These are phyloP conservation scores for Murraya paniculata DNA, from an alignment of 345 rosid species.

Conservation along the genomic window DNA sequence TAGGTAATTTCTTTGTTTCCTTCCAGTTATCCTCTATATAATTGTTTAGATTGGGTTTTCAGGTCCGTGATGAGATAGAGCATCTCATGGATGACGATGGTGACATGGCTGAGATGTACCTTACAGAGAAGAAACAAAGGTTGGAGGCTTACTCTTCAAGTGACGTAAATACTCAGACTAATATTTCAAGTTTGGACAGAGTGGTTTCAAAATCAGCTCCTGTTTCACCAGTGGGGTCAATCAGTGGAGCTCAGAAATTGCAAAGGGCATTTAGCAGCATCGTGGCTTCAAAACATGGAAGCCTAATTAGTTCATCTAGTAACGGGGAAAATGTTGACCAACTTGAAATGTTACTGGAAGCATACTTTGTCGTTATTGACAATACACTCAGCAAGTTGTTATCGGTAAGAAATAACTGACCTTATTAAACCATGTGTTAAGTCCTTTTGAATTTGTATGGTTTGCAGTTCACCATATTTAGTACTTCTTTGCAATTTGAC, in stretches of 20 bases:
- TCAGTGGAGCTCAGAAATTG: constrained; percentile 50
- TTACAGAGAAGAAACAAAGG: constrained; percentile 84
- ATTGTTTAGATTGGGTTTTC: constrained; percentile 28
- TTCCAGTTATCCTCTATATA: constrained; percentile 14
- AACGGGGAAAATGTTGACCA: constrained; percentile 72
- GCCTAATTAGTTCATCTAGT: constrained; percentile 63
- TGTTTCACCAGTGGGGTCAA: constrained; percentile 69
- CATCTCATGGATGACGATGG: constrained; percentile 98
- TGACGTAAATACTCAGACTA: constrained; percentile 39
- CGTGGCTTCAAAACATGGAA: constrained; percentile 56
- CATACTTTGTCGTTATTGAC: constrained; percentile 77
- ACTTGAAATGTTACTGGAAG: constrained; percentile 94
- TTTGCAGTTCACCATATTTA: not conserved
- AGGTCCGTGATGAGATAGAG: constrained; percentile 94
- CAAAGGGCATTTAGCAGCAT: constrained; percentile 87
- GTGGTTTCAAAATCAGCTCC: constrained; percentile 76
- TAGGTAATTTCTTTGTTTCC: not conserved
- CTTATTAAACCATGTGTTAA: not conserved
- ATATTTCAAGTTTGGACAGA: constrained; percentile 29
- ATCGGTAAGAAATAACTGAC: constrained; percentile 50
- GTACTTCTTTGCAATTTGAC: not conserved
- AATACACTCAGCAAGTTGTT: constrained; percentile 79
- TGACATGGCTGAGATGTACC: constrained; percentile 99
- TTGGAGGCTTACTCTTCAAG: constrained; percentile 54
- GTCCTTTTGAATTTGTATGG: not conserved